Base-by-base conservation (phyloP, 805 yeast species). In the Kuraishia cidri region DNA sequence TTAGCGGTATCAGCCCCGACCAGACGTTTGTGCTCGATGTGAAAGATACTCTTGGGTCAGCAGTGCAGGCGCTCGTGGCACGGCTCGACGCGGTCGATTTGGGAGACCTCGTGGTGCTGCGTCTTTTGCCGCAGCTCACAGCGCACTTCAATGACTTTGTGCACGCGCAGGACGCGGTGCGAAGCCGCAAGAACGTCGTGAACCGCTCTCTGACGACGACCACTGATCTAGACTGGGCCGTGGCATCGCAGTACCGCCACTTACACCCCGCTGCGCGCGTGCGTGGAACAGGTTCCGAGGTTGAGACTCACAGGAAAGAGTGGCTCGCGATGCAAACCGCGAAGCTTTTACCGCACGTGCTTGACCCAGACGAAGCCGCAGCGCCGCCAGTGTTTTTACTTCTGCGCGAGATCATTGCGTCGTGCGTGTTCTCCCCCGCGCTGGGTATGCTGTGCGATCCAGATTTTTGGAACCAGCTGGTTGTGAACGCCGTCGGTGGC, bases 391-490 rank as follows among this genome's bases (percentile, higher is more conserved):
- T 74, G 0, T 36, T 41, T 0, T 50, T 66, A 0, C 55, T 88
- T 7, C 44, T 79, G 0, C 60, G 77, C 24, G 95, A 88, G 44
- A 61, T 88, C 5, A 33, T 85, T 3, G 50, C 83, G 0, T 62
- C 74, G 16, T 66, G 72, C 34, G 72, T 86, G 0, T 39, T 85
- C 8, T 48, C 52, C 15, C 83, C 86, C 0, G 33, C 71, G 0
- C 36, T 63, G 4, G 48, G 58, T 5, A 69, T 79, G 56, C 43
- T 80, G 1, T 56, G 79, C 0, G 88, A 81, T 31, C 73, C 90
- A 1, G 94, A 86, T 48, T 80, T 74, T 38, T 81, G 80, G 72
- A 88, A 88, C 49, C 70, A 74, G 35, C 46, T 65, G 26, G 63
- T 86, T 11, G 75, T 76, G 7, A 68, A 69, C 32, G 50, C 69